phyloP scores from a whole-genome alignment of 169 alveolate genomes.

The Fabrea salina region DNA sequence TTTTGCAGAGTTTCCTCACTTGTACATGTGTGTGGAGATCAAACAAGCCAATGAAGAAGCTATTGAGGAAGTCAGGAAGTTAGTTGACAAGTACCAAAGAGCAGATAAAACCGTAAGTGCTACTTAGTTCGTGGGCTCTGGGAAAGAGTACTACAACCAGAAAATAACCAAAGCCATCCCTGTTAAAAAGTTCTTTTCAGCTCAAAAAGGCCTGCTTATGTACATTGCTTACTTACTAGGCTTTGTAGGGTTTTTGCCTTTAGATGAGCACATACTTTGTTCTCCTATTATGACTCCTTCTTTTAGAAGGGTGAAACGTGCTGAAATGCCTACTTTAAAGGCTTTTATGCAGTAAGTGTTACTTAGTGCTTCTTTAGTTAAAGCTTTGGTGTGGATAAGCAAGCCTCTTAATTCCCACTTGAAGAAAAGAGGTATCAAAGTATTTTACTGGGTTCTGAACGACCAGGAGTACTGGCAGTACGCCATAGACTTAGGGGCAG shows the following conservation, averaged over 20 bases:
- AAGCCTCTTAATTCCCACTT: neutral
- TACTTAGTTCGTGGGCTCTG: neutral
- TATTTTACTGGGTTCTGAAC: constrained; percentile 15
- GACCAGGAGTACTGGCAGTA: neutral
- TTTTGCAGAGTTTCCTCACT: neutral
- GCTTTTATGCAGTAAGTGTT: neutral
- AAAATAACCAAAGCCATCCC: neutral
- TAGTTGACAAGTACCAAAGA: neutral
- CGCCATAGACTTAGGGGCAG: neutral
- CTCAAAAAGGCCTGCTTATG: neutral
- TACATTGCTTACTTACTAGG: constrained; percentile 2
- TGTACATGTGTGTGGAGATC: neutral
- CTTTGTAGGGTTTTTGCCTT: neutral
- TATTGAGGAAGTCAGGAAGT: neutral
- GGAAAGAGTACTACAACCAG: neutral
- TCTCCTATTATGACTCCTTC: neutral
- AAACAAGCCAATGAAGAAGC: neutral
- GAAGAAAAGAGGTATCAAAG: neutral
- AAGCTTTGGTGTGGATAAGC: neutral
- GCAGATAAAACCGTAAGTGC: neutral
- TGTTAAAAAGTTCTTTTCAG: neutral
- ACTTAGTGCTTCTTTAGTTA: neutral
- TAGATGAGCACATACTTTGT: neutral
- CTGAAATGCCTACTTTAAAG: neutral
- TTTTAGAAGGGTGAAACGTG: neutral